Evolutionary conservation across 2,329 filamentous ascomycete genomes (phyloP), one percentile per base, ranked within the genome.

Genomic region (Arthrobotrys sinensis): DNA sequence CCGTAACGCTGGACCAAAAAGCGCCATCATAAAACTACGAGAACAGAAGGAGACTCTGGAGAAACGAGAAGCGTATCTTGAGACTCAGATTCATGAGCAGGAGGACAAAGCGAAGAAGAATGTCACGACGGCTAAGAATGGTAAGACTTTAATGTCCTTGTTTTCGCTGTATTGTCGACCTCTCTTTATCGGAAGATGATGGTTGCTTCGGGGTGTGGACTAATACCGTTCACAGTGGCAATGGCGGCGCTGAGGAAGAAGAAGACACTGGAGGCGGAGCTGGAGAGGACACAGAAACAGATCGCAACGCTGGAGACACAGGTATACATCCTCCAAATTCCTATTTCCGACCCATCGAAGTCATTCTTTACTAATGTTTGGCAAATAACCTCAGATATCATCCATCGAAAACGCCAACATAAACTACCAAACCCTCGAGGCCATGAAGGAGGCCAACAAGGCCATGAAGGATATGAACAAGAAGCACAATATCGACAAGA

Each of bases 401-500:
- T 91, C 93, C 77, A 98, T 99, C 87, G 96, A 99, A 86, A 93
- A 94, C 57, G 96, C 96, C 79, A 99, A 98, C 85, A 97, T 99
- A 87, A 99, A 99, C 88, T 91, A 95, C 86, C 94, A 97, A 87
- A 99, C 96, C 11, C 88, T 98, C 80, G 89, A 91, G 81, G 95
- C 94, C 6, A 97, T 99, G 94, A 91, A 97, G 89, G 91, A 91
- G 83, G 95, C 96, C 10, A 91, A 93, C 80, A 87, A 90, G 79
- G 96, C 95, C 40, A 98, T 99, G 94, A 92, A 94, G 87, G 87
- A 91, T 80, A 99, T 99, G 82, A 94, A 98, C 84, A 91, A 91
- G 82, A 92, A 92, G 80, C 90, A 98, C 81, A 97, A 93, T 60
- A 92, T 96, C 80, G 94, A 97, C 82, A 96, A 96, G 86, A 95